These are phyloP conservation scores for Pyracantha coccinea DNA, from an alignment of 331 rosid genomes.

Conservation along the genomic window DNA sequence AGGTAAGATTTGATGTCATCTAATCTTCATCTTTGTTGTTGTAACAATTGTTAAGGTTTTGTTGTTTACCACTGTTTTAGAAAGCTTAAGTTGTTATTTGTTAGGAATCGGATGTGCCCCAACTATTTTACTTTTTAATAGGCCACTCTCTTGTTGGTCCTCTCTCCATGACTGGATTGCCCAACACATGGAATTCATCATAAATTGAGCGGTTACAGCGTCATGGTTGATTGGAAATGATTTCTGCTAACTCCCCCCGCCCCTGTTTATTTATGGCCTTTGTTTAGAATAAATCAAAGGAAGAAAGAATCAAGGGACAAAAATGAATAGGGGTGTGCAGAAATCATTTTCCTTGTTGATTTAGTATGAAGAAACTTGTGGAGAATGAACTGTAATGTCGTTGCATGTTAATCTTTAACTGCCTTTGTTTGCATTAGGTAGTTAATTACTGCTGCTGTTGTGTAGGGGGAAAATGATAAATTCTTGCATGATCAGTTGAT, in stretches of 20 bases:
- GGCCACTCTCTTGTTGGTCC: not conserved
- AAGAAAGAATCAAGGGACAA: too few relatives aligned
- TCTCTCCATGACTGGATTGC: not conserved
- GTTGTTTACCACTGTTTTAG: not conserved
- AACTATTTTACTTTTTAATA: not conserved
- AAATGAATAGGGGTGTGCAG: too few relatives aligned
- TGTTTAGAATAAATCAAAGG: too few relatives aligned
- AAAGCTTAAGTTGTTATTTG: not conserved
- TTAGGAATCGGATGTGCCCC: not conserved
- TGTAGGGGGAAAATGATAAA: constrained; percentile 76
- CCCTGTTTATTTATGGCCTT: too few relatives aligned
- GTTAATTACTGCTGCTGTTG: not conserved
- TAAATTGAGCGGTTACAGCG: not conserved
- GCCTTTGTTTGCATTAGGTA: not conserved
- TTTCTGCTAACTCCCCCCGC: too few relatives aligned
- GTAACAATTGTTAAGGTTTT: not conserved
- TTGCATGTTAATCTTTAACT: not conserved
- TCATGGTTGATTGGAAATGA: too few relatives aligned
- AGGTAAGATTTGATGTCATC: constrained; percentile 37
- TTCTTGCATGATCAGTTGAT: constrained; percentile 52
- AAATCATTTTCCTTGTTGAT: too few relatives aligned
- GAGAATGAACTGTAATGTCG: too few relatives aligned
- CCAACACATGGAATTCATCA: not conserved
- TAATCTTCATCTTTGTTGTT: not conserved
- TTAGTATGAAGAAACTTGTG: too few relatives aligned